These are phyloP conservation scores for Neonectria coccinea DNA, from an alignment of 2,329 filamentous ascomycete genomes.

Conservation along the genomic window DNA sequence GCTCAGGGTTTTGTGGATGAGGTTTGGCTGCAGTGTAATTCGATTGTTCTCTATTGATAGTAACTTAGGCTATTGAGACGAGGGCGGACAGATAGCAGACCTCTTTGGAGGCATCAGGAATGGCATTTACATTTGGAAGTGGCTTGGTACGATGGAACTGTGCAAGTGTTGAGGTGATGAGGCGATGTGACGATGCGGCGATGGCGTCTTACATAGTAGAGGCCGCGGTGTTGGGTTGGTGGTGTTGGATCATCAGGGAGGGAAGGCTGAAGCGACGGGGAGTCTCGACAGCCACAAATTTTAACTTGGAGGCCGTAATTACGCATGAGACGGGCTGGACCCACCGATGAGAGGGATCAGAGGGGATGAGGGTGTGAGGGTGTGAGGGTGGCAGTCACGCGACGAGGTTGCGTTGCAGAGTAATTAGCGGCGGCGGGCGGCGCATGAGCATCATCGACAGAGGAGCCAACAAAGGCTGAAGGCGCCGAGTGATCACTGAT, in stretches of 20 bases:
- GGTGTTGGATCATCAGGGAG: neutral
- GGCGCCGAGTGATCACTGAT: slow-evolving; percentile 1
- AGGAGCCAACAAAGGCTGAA: too few relatives aligned
- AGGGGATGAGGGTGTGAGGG: neutral
- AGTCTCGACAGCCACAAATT: neutral
- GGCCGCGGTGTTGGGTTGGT: neutral
- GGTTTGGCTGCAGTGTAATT: slow-evolving; percentile 13
- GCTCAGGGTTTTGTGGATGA: slow-evolving; percentile 22
- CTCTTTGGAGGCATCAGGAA: slow-evolving; percentile 20
- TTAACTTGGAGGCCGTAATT: neutral
- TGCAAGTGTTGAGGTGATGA: slow-evolving; percentile 6
- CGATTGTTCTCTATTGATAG: slow-evolving; percentile 21
- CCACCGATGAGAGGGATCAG: neutral
- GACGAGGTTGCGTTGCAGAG: neutral
- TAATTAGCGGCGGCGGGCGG: neutral
- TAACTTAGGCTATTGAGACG: slow-evolving; percentile 22
- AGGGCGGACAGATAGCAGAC: slow-evolving; percentile 10
- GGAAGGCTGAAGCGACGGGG: neutral
- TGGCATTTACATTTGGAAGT: slow-evolving; percentile 5
- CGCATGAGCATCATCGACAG: too few relatives aligned
- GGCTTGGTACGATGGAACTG: neutral
- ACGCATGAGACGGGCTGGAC: neutral
- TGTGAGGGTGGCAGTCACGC: neutral
- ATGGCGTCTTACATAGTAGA: neutral
- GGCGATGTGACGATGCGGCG: neutral